phyloP scores from a whole-genome alignment of 116 monocot genomes.

The Papilionanthe hybrid region DNA sequence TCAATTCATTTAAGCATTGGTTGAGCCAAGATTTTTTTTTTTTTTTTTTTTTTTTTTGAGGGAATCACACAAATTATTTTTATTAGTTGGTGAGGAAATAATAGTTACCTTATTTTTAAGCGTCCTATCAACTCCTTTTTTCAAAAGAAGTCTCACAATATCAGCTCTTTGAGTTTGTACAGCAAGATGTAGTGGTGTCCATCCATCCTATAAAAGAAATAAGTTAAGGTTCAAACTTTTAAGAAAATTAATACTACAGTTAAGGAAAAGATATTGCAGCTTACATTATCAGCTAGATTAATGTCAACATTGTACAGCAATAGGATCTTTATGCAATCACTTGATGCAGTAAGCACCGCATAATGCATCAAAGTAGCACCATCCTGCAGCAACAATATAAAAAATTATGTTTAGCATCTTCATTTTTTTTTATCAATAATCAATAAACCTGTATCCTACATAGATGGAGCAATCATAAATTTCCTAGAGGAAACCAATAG shows the following conservation, averaged over 20 bases:
- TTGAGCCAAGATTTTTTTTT: too few species aligned
- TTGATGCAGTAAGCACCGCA: conserved; percentile 84
- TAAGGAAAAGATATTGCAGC: conserved; percentile 5
- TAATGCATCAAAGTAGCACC: conserved; percentile 96
- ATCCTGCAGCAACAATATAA: conserved; percentile 44
- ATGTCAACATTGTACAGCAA: conserved; percentile 88
- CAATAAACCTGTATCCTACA: background rate
- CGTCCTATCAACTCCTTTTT: conserved; percentile 82
- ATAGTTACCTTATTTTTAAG: conserved; percentile 63
- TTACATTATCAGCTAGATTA: conserved; percentile 78
- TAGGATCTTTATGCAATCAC: conserved; percentile 74
- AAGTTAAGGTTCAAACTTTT: conserved; percentile 5
- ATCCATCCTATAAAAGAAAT: conserved; percentile 66
- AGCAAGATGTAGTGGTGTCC: conserved; percentile 99
- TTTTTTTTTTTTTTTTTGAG: too few species aligned
- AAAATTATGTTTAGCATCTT: background rate
- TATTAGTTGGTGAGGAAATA: too few species aligned
- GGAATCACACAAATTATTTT: too few species aligned
- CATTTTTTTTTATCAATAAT: background rate
- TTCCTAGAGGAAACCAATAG: background rate
- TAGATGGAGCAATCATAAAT: background rate
- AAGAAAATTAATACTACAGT: background rate
- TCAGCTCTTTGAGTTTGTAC: conserved; percentile 86
- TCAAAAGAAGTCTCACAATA: conserved; percentile 76
- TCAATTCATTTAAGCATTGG: background rate